Evolutionary conservation across 140 eudicot species (phyloP).

Genomic region (Bidens hawaiensis): DNA sequence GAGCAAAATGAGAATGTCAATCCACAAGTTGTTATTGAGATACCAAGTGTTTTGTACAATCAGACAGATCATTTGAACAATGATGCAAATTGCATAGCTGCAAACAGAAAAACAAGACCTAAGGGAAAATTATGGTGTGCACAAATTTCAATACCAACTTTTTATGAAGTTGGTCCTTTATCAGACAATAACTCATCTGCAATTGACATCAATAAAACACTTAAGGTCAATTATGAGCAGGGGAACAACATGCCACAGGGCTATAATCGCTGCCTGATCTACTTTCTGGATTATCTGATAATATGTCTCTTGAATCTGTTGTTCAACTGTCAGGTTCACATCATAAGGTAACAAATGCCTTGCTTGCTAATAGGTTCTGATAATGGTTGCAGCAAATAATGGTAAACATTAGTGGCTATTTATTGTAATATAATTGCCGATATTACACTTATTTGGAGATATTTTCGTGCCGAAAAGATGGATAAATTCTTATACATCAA

Average conservation of each 20-base stretch:
- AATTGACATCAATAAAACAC: constrained; percentile 14
- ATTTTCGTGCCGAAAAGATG: too few relatives aligned
- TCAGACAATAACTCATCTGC: constrained; percentile 7
- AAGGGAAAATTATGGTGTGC: neutral
- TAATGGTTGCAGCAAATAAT: too few relatives aligned
- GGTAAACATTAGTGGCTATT: too few relatives aligned
- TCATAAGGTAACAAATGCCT: constrained; percentile 20
- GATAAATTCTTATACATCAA: too few relatives aligned
- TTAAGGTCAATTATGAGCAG: constrained; percentile 14
- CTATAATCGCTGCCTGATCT: constrained; percentile 23
- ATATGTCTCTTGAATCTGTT: constrained; percentile 18
- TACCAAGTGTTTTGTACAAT: constrained; percentile 13
- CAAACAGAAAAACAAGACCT: constrained; percentile 7
- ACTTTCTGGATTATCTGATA: constrained; percentile 27
- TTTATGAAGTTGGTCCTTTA: too few relatives aligned
- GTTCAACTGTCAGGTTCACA: constrained; percentile 10
- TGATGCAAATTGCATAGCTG: constrained; percentile 5
- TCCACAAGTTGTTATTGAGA: constrained; percentile 7
- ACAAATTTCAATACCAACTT: constrained; percentile 11
- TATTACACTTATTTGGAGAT: too few relatives aligned
- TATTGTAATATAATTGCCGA: too few relatives aligned
- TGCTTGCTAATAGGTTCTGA: constrained; percentile 10
- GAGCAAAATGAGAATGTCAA: constrained; percentile 10
- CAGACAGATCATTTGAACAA: constrained; percentile 5
- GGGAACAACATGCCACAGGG: constrained; percentile 24